Evolutionary conservation across 2,329 filamentous ascomycete species (phyloP), one percentile per base, ranked within the genome.

Genomic region (Fusarium sp.): DNA sequence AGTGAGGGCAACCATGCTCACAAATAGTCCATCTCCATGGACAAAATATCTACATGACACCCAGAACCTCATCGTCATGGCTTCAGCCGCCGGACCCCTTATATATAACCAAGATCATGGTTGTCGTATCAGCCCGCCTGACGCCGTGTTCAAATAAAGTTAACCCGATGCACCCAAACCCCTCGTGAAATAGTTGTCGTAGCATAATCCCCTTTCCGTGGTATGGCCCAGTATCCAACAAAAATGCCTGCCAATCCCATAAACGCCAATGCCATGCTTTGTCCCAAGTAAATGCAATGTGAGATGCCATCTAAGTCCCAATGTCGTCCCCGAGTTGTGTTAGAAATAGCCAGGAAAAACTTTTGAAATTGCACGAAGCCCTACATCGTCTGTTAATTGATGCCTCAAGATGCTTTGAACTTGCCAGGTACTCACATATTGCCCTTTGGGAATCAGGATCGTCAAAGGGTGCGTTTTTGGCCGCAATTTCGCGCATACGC

Each of bases 401-500:
- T 38, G 20, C 8, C 14, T 14, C 8, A n/a, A 33, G 16, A 13
- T 20, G 38, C 38, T 10, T 7, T 10, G 10, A 9, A 51, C 4
- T 4, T 6, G 27, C 10, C 1, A 3, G 42, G 3, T n/a, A 78
- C 81, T 79, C 71, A 83, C 81, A 83, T 64, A 77, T 76, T 33
- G 81, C 79, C 64, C 76, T 77, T 53, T 76, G 75, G 53, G 76
- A 73, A 66, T 83, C 81, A 7, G 80, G 80, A 46, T 83, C 81
- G 27, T 82, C 81, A 65, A 83, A 79, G 33, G 81, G 81, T 57
- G 81, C 79, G 50, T 81, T 81, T 31, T 77, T 80, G 55, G 78
- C 78, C 9, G 81, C 81, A 65, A 83, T 80, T 53, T 82, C 76
- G 46, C 80, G 78, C 79, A 83, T 83, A 16, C 81, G 77, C 65